Evolutionary conservation across 2,329 filamentous ascomycete species (phyloP).

Genomic region (Talaromyces sp.): DNA sequence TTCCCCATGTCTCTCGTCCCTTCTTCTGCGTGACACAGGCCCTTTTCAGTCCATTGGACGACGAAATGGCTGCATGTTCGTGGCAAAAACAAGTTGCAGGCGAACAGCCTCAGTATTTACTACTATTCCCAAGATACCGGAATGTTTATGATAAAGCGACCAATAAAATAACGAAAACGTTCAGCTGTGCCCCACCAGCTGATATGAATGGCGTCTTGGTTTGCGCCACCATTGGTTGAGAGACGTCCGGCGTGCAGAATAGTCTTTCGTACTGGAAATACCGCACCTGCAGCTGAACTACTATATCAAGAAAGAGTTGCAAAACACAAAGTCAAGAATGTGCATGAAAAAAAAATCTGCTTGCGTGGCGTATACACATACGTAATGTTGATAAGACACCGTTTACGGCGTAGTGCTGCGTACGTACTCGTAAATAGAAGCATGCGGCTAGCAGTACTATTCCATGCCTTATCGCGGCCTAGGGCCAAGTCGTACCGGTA

Average conservation of each 20-base stretch:
- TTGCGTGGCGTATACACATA: background rate
- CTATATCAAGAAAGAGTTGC: background rate
- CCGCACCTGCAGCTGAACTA: background rate
- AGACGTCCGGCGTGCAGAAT: background rate
- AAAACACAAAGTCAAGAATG: background rate
- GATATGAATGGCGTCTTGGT: background rate
- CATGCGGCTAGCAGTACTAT: background rate
- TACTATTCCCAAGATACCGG: background rate
- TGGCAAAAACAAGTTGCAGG: background rate
- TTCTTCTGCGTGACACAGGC: background rate
- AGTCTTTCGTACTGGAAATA: background rate
- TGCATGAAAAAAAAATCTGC: background rate
- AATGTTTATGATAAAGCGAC: background rate
- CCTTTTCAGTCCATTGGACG: background rate
- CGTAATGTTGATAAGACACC: background rate
- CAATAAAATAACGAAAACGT: background rate
- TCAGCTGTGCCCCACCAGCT: background rate
- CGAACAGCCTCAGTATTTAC: background rate
- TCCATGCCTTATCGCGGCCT: background rate
- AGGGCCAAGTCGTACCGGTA: background rate
- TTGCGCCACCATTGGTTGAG: background rate
- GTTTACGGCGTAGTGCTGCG: too few species aligned
- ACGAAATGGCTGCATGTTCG: background rate
- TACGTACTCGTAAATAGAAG: background rate
- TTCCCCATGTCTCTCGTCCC: background rate